Evolutionary conservation across 2,329 filamentous ascomycete genomes (phyloP), one percentile per base, ranked within the genome.

Genomic region (Colletotrichum paranaense): DNA sequence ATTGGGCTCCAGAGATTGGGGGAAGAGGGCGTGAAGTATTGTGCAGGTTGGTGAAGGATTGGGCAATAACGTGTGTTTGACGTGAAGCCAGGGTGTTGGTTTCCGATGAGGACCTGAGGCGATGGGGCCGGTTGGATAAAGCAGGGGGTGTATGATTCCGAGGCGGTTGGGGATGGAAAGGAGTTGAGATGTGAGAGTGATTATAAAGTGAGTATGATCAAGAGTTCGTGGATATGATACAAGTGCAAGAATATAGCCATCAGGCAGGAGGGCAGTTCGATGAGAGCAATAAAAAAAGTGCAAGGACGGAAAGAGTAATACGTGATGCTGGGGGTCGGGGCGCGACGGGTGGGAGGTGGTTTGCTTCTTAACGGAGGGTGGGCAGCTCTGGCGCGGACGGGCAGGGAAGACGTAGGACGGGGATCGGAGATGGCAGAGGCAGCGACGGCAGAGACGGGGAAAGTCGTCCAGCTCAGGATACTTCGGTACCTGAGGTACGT

Each of bases 321-420:
- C 32, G 58, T 59, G 69, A 32, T 64, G 65, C 58, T 69, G 65
- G 65, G 66, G 65, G 49, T 35, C 68, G 68, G 68, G 26, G 46
- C 14, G 63, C 26, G 32, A 49, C 52, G 57, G 38, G n/a, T 59
- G 52, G 63, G 57, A 68, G 59, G 69, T 72, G 69, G 69, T 63
- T 62, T 58, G 58, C 22, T 68, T 71, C 67, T 73, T 65, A 70
- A 73, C 56, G 55, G 71, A 59, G 67, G 67, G 67, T 64, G 67
- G 71, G 71, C 69, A 72, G 69, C 62, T 69, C 52, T 53, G 19
- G 28, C n/a, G 38, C 46, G 49, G 52, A 28, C 49, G 24, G 49
- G 32, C 71, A 64, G 70, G 70, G 67, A 60, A 63, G 11, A 69
- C 52, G 59, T 60, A n/a, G 14, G 59, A 57, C 66, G 70, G 70